These are phyloP conservation scores for Penicillium brevicompactum DNA, from an alignment of 2,329 filamentous ascomycete genomes.

Conservation along the genomic window DNA sequence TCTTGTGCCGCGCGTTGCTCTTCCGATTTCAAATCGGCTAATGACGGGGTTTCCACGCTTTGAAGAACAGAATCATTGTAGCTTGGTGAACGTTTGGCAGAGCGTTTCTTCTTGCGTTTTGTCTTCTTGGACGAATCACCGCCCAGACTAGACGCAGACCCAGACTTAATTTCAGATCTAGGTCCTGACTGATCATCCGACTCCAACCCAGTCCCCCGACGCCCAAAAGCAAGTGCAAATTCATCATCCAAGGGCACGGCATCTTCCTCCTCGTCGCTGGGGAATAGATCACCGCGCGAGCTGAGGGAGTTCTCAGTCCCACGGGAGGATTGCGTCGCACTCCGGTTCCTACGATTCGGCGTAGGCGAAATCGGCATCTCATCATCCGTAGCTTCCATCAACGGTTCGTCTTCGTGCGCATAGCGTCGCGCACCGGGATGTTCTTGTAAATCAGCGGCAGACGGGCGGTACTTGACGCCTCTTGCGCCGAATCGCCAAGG, in stretches of 20 bases:
- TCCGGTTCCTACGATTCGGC: conserved; percentile 57
- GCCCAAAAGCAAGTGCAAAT: conserved; percentile 79
- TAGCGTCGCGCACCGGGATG: conserved; percentile 64
- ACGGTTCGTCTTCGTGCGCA: conserved; percentile 66
- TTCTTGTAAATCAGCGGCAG: conserved; percentile 85
- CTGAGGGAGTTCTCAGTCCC: conserved; percentile 83
- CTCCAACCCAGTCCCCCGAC: conserved; percentile 60
- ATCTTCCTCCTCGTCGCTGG: conserved; percentile 90
- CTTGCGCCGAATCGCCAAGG: conserved; percentile 81
- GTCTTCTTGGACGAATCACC: conserved; percentile 49
- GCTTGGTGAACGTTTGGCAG: conserved; percentile 31
- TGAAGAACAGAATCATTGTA: conserved; percentile 28
- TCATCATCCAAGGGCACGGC: conserved; percentile 92
- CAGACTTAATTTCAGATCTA: conserved; percentile 50
- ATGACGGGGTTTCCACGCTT: conserved; percentile 46
- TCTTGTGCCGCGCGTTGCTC: conserved; percentile 56
- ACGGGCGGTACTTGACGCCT: conserved; percentile 83
- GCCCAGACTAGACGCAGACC: conserved; percentile 51
- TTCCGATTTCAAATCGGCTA: conserved; percentile 59
- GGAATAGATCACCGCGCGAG: conserved; percentile 86
- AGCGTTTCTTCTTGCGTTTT: conserved; percentile 33
- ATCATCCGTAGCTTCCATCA: conserved; percentile 66
- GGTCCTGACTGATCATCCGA: conserved; percentile 72
- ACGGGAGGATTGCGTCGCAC: conserved; percentile 76
- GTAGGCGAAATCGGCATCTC: conserved; percentile 25